phyloP scores from a whole-genome alignment of 1,284 basidiomycete species.

The Cutaneotrichosporon daszewskae region DNA sequence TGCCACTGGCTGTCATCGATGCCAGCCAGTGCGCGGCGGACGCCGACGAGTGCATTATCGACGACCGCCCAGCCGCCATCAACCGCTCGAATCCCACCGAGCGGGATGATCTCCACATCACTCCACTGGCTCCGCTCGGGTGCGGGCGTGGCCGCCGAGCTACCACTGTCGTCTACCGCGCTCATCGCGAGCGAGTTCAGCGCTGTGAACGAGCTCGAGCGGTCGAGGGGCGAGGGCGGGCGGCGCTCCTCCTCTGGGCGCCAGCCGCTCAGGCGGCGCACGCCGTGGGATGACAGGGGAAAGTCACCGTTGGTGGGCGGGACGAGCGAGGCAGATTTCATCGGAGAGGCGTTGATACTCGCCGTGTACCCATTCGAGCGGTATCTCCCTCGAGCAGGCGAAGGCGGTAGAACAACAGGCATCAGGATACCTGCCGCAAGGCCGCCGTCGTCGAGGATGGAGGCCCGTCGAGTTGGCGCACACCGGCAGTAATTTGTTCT shows the following conservation, averaged over 20 bases:
- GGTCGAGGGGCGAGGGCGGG: constrained; percentile 9
- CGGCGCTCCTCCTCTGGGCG: constrained; percentile 10
- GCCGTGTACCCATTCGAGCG: not conserved
- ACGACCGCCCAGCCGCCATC: constrained; percentile 24
- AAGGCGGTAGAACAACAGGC: not conserved
- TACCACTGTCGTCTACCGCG: constrained; percentile 8
- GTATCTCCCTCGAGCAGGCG: not conserved
- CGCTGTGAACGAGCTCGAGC: constrained; percentile 7
- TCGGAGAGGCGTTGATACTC: constrained; percentile 1
- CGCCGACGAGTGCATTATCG: constrained; percentile 23
- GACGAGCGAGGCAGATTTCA: constrained; percentile 7
- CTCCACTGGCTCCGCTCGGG: constrained; percentile 12
- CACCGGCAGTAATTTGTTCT: constrained; percentile 28
- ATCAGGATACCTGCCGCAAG: not conserved
- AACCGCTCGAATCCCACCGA: constrained; percentile 25
- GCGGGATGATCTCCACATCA: constrained; percentile 25
- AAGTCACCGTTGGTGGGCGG: constrained; percentile 23
- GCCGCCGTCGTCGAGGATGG: constrained; percentile 19
- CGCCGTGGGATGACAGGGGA: constrained; percentile 36
- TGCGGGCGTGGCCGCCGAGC: not conserved
- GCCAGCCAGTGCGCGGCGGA: constrained; percentile 23
- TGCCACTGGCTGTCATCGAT: constrained; percentile 41
- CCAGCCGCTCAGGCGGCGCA: constrained; percentile 26
- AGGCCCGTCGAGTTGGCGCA: constrained; percentile 10
- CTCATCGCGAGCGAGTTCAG: constrained; percentile 9